These are phyloP conservation scores for Mycena indigotica DNA, from an alignment of 768 basidiomycete species.

Conservation along the genomic window DNA sequence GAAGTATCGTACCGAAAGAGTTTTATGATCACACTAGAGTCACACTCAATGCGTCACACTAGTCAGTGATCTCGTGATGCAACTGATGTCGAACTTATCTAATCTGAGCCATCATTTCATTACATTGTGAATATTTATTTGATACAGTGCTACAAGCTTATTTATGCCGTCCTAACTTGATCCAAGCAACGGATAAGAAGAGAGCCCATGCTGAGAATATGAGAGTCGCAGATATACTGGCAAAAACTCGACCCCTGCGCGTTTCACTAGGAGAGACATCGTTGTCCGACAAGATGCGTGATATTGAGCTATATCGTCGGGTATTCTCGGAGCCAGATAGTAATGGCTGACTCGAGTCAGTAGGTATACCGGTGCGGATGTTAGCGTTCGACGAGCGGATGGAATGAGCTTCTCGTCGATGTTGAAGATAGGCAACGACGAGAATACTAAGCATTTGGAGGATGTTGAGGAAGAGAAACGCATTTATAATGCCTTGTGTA, in stretches of 20 bases:
- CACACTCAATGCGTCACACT: neutral
- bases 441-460: conserved; percentile 57
- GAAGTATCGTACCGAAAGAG: conserved; percentile 3
- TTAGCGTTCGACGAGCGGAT: too few relatives aligned
- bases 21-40: neutral
- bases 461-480: conserved; percentile 46
- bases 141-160: too few relatives aligned
- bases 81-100: neutral
- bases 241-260: conserved; percentile 54
- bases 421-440: conserved; percentile 51
- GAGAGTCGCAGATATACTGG: conserved; percentile 41
- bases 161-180: conserved; percentile 51
- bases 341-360: conserved; percentile 13
- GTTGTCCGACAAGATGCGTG: conserved; percentile 23
- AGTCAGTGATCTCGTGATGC: neutral
- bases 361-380: conserved; percentile 10
- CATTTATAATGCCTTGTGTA: conserved; percentile 14
- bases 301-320: conserved; percentile 25
- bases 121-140: too few relatives aligned
- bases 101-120: neutral
- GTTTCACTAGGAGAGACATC: conserved; percentile 33
- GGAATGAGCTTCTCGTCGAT: conserved; percentile 39
- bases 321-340: conserved; percentile 16
- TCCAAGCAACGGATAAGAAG: conserved; percentile 64
- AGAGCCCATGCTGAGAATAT: conserved; percentile 61